These are phyloP conservation scores for Arthrobotrys iridis DNA, from an alignment of 2,329 filamentous ascomycete genomes.

Conservation along the genomic window DNA sequence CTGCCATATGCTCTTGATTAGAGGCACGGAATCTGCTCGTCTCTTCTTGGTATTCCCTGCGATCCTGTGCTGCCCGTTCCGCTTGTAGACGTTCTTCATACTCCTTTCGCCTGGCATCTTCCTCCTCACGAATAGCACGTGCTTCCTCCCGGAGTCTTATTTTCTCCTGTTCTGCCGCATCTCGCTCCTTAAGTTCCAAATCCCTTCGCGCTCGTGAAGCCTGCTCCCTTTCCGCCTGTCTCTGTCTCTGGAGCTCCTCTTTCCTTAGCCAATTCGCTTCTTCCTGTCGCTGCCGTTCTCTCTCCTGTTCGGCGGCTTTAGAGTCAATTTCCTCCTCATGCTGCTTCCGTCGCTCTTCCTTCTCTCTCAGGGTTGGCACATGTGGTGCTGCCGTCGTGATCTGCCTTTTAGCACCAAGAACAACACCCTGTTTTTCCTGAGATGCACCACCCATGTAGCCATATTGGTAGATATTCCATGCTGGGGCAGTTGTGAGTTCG, in stretches of 20 bases:
- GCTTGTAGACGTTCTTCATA: constrained; percentile 39
- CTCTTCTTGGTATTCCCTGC: constrained; percentile 47
- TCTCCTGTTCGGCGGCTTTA: constrained; percentile 65
- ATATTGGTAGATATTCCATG: constrained; percentile 99
- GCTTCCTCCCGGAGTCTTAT: constrained; percentile 65
- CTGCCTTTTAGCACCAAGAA: constrained; percentile 89
- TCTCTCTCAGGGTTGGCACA: constrained; percentile 84
- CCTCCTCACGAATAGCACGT: constrained; percentile 60
- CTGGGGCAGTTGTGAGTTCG: constrained; percentile 81
- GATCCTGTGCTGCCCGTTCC: constrained; percentile 45
- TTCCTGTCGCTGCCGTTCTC: constrained; percentile 64
- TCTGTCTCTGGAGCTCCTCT: constrained; percentile 63
- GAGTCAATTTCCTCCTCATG: constrained; percentile 70
- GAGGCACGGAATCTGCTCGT: neutral
- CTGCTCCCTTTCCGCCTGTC: constrained; percentile 67
- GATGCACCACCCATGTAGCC: constrained; percentile 98
- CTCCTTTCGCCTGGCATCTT: constrained; percentile 36
- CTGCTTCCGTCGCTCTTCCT: constrained; percentile 74
- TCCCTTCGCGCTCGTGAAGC: constrained; percentile 60
- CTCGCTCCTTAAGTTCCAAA: constrained; percentile 64
- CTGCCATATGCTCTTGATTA: constrained; percentile 33
- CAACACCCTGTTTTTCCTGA: constrained; percentile 92
- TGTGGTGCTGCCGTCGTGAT: constrained; percentile 84
- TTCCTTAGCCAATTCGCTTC: constrained; percentile 62
- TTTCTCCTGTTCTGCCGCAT: constrained; percentile 68